These are phyloP conservation scores for Sarcomyxa edulis DNA, from an alignment of 768 basidiomycete species.

Conservation along the genomic window DNA sequence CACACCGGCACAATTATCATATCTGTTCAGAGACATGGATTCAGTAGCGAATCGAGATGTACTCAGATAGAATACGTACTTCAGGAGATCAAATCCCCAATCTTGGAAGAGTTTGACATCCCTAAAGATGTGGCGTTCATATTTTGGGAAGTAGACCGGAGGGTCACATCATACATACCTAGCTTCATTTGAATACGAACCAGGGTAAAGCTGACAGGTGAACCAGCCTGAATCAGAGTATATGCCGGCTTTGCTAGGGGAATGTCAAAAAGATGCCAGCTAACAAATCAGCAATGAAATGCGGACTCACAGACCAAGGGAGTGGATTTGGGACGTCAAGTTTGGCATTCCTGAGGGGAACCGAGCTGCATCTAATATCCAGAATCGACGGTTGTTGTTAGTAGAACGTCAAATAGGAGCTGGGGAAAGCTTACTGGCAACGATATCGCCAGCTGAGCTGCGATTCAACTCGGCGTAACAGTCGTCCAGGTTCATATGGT, in stretches of 20 bases:
- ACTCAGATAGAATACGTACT: slow-evolving; percentile 30
- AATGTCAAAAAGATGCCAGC: too few relatives aligned
- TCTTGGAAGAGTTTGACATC: slow-evolving; percentile 52
- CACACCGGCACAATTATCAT: slow-evolving; percentile 53
- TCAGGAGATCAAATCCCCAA: slow-evolving; percentile 67
- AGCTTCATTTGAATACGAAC: slow-evolving; percentile 58
- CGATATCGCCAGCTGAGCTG: slow-evolving; percentile 42
- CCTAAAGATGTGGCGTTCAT: too few relatives aligned
- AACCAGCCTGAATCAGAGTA: slow-evolving; percentile 63
- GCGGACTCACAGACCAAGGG: slow-evolving; percentile 46
- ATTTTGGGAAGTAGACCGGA: too few relatives aligned
- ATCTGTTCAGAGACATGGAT: slow-evolving; percentile 23
- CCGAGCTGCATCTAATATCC: slow-evolving; percentile 35
- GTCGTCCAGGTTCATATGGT: slow-evolving; percentile 59
- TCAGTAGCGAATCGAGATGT: background rate
- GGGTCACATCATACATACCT: too few relatives aligned
- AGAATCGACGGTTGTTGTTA: background rate
- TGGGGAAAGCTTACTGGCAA: slow-evolving; percentile 51
- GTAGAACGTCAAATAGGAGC: too few relatives aligned
- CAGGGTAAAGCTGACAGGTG: slow-evolving; percentile 64
- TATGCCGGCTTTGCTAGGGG: slow-evolving; percentile 38
- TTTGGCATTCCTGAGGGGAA: slow-evolving; percentile 55
- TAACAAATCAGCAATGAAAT: background rate
- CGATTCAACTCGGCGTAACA: slow-evolving; percentile 58
- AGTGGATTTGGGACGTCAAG: slow-evolving; percentile 51